Conservation (phyloP, 148 eudicot genomes). For the Rheum nobile region DNA sequence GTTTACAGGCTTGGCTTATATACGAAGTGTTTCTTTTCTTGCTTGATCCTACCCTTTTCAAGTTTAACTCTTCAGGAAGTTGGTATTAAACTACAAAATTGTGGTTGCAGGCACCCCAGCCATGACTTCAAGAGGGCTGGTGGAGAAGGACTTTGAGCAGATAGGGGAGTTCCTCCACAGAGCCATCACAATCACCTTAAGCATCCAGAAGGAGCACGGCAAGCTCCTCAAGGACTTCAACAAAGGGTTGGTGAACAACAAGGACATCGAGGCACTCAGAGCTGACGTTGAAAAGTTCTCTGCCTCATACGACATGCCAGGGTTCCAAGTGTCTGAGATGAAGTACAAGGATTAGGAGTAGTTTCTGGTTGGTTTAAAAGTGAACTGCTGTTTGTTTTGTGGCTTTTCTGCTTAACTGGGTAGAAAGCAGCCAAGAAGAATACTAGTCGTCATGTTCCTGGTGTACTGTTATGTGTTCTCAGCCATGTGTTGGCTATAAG, state of each 20-base stretch:
- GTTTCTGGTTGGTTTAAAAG: too few species aligned
- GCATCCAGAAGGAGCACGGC: slow-evolving; percentile 81
- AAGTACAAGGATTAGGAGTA: slow-evolving; percentile 67
- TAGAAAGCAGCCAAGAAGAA: too few species aligned
- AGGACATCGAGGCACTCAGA: slow-evolving; percentile 76
- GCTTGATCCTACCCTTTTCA: too few species aligned
- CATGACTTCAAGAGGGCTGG: slow-evolving; percentile 93
- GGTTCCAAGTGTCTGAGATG: slow-evolving; percentile 69
- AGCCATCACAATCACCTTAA: slow-evolving; percentile 61
- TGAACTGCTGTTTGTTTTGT: too few species aligned
- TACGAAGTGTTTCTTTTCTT: too few species aligned
- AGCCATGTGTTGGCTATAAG: too few species aligned
- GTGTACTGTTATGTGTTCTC: too few species aligned
- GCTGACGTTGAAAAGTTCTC: slow-evolving; percentile 85
- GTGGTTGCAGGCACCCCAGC: slow-evolving; percentile 75
- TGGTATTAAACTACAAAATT: background rate
- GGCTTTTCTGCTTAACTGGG: too few species aligned
- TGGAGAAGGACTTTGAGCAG: slow-evolving; percentile 95
- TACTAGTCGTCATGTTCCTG: too few species aligned
- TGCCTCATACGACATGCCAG: slow-evolving; percentile 87
- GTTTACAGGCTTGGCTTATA: background rate
- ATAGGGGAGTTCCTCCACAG: slow-evolving; percentile 91
- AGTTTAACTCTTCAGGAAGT: background rate
- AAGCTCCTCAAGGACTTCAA: slow-evolving; percentile 93
- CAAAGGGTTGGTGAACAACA: slow-evolving; percentile 91